These are phyloP conservation scores for Nigrograna mackinnonii DNA, from an alignment of 2,329 filamentous ascomycete species.

Conservation along the genomic window DNA sequence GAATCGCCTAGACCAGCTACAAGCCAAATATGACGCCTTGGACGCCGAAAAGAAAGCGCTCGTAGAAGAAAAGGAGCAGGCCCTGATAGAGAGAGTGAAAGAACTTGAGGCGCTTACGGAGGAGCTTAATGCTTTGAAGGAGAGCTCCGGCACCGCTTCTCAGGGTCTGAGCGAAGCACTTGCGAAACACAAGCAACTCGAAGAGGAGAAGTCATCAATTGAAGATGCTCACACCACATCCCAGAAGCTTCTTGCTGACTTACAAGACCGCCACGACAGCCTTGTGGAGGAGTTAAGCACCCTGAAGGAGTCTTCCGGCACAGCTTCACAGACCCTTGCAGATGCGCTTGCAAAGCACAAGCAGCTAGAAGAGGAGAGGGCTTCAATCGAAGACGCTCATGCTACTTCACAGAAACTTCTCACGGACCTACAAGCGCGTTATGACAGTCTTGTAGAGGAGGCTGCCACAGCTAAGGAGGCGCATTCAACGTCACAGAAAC, in stretches of 20 bases:
- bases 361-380: constrained; percentile 21
- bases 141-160: constrained; percentile 25
- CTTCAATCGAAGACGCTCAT: constrained; percentile 15
- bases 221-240: background rate
- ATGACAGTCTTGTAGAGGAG: constrained; percentile 19
- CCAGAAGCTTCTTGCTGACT: background rate
- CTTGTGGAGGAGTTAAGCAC: constrained; percentile 5
- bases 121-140: constrained; percentile 20
- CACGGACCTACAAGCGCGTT: constrained; percentile 19
- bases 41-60: constrained; percentile 29
- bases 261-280: constrained; percentile 2
- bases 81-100: constrained; percentile 18
- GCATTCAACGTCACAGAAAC: constrained; percentile 21
- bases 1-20: constrained; percentile 32
- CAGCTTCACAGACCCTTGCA: constrained; percentile 2
- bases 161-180: constrained; percentile 25
- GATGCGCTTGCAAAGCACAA: constrained; percentile 17
- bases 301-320: constrained; percentile 10
- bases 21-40: constrained; percentile 34
- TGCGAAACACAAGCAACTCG: constrained; percentile 21
- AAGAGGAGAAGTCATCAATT: background rate
- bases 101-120: constrained; percentile 22
- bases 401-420: constrained; percentile 15
- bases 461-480: constrained; percentile 20
- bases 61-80: constrained; percentile 24